Base-by-base conservation (phyloP, 306 rosid genomes). In the Cucurbita argyrosperma region DNA sequence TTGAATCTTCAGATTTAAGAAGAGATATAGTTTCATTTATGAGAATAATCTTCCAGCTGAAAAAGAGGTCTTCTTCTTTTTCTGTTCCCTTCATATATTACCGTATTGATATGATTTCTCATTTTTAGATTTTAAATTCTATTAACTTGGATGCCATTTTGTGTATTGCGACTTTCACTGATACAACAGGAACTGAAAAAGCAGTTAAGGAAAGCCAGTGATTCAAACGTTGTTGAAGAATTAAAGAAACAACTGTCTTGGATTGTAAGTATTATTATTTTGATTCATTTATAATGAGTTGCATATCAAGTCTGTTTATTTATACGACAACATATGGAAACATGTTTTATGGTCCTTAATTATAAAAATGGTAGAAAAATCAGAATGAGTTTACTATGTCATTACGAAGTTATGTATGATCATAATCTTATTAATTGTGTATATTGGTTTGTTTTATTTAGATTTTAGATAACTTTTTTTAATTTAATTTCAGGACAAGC, bases 1-100 rank as follows among this genome's bases (percentile, higher is more conserved):
- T 76, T 68, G 79, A 74, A 75, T 66, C 79, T 85, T 75, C 91
- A 90, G 97, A 86, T 87, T 84, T 79, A 93, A 82, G 82, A 87
- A 88, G 84, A 84, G 93, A 83, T 90, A 85, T 63, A 71, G 61
- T 77, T 93, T 93, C 76, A 80, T 87, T 13, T 90, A 51, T 55
- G 85, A 85, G 56, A 72, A 79, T 51, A 75, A 70, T 23, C 75
- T 74, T 74, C 80, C 82, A 18, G 71, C 72, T 50, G 82, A 81
- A 71, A 79, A 75, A 74, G 82, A 76, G 81, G 82, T 55, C 75
- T 49, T 2, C 35, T 65, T 63, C 54, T 51, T 60, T 10, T 65
- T 5, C 52, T 63, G 35, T 13, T 56, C 62, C 26, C 68, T 47
- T 8, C 6, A n/a, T 63, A 76, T 79, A 69, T 76, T 50, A 6